Evolutionary conservation across 495 filamentous ascomycete species (phyloP).

Genomic region (Penicillium canariense): DNA sequence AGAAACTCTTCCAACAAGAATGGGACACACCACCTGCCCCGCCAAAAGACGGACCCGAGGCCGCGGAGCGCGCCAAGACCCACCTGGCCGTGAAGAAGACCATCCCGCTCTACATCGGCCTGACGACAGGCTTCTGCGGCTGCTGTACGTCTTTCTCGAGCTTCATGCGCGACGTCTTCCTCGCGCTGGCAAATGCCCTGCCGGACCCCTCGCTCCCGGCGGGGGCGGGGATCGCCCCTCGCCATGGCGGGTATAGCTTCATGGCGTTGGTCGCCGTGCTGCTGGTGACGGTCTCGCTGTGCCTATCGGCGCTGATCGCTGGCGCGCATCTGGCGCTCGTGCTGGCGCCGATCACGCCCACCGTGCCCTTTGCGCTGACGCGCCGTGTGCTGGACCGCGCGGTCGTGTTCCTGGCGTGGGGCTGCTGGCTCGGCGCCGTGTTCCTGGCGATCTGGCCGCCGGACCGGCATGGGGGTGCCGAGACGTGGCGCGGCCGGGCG

Average conservation of each 20-base stretch:
- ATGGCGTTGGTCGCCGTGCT: slow-evolving; percentile 72
- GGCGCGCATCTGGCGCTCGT: slow-evolving; percentile 72
- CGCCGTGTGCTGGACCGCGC: slow-evolving; percentile 62
- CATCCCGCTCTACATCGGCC: slow-evolving; percentile 85
- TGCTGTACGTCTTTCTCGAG: slow-evolving; percentile 89
- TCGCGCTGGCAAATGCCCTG: slow-evolving; percentile 77
- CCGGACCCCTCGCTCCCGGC: slow-evolving; percentile 42
- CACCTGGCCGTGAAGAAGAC: slow-evolving; percentile 65
- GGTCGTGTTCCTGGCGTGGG: slow-evolving; percentile 61
- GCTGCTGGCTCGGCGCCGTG: slow-evolving; percentile 76
- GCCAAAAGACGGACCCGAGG: slow-evolving; percentile 5
- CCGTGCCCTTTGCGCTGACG: slow-evolving; percentile 54
- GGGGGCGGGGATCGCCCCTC: slow-evolving; percentile 22
- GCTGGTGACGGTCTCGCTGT: slow-evolving; percentile 65
- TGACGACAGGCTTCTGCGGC: slow-evolving; percentile 92
- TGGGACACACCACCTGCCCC: slow-evolving; percentile 42
- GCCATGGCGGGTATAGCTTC: slow-evolving; percentile 81
- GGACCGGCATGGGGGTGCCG: slow-evolving; percentile 40
- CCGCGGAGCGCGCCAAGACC: slow-evolving; percentile 30
- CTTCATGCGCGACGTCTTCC: slow-evolving; percentile 81
- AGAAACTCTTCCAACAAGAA: slow-evolving; percentile 68
- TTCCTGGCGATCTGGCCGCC: slow-evolving; percentile 74
- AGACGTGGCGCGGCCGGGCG: slow-evolving; percentile 67
- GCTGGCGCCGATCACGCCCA: slow-evolving; percentile 47
- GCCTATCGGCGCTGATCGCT: slow-evolving; percentile 45